phyloP scores from a whole-genome alignment of 768 basidiomycete species.

The Symmetrospora coprosmae region DNA sequence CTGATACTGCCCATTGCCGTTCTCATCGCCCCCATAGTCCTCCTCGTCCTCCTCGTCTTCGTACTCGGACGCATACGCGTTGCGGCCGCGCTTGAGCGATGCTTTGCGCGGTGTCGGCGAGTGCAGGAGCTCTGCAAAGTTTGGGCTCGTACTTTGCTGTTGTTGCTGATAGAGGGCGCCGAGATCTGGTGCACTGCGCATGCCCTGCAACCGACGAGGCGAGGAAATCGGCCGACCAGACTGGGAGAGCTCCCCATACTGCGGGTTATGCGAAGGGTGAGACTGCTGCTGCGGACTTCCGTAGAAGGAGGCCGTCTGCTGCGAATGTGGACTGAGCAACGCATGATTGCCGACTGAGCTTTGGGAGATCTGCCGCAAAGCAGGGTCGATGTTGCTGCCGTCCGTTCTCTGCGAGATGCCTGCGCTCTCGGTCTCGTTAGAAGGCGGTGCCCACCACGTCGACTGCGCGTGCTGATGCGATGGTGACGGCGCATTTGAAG shows the following conservation, averaged over 20 bases:
- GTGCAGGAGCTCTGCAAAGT: background rate
- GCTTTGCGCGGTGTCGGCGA: constrained; percentile 11
- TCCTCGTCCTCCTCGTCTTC: constrained; percentile 10
- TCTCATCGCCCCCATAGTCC: constrained; percentile 5
- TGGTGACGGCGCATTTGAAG: too few relatives aligned
- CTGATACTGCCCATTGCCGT: too few relatives aligned
- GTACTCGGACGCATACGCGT: background rate
- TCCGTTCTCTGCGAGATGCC: too few relatives aligned
- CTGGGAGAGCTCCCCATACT: background rate
- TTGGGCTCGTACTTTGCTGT: background rate
- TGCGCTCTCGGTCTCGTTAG: too few relatives aligned
- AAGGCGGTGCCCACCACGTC: too few relatives aligned
- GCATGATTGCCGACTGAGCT: background rate
- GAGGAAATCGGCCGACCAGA: constrained; percentile 8
- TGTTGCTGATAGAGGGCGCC: constrained; percentile 1
- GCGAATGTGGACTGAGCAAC: background rate
- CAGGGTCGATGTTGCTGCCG: background rate
- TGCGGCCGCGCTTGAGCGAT: constrained; percentile 8
- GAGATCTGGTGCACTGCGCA: constrained; percentile 21
- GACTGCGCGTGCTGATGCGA: too few relatives aligned
- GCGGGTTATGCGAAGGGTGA: background rate
- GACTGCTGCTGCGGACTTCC: background rate
- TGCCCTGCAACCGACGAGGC: constrained; percentile 6
- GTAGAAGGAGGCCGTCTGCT: too few relatives aligned
- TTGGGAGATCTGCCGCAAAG: background rate